Base-by-base conservation (phyloP, 345 rosid species). In the Salix udensis region DNA sequence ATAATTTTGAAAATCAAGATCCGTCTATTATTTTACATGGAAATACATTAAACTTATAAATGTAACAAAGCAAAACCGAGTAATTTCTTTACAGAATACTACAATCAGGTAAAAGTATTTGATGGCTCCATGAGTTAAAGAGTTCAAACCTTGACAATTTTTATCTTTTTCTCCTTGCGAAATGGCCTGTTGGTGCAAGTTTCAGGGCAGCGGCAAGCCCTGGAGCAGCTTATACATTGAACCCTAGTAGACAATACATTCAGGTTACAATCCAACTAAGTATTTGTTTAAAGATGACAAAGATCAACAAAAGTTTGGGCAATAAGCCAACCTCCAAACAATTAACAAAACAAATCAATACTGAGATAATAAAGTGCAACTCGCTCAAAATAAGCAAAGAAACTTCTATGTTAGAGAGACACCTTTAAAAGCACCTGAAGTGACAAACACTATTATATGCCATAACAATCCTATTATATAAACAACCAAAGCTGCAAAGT, bases 201-300 rank as follows among this genome's bases (percentile, higher is more conserved):
- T 77, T 91, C 97, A 16, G 94, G 80, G 82, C 98, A 95, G 72
- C 78, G 84, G 68, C 98, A 95, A 81, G 88, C 85, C 86, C 86
- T 89, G 52, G 98, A 93, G 86, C 98, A 95, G 84, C 98, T 95
- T 77, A 95, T 76, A 74, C 93, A 88, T 84, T 95, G 98, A 78
- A 89, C 91, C 88, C 98, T 92, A 36, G 37, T 8, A 73, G 42
- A 65, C 67, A 13, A 53, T 40, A 78, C 7, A 23, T 30, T 60
- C 52, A 74, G 48, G 80, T 58, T 67, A 68, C 48, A 44, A 46
- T 46, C 52, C 52, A 3, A 46, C 52, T 4, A 46, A 3, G 14
- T 46, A 46, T 12, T 3, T 46, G 16, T 46, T 14, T 14, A 46
- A 46, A 46, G 19, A 46, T 13, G 18, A 46, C 4, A 46, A 46